Evolutionary conservation across 345 rosid species (phyloP), one percentile per base, ranked within the genome.

Genomic region (Punica granatum): DNA sequence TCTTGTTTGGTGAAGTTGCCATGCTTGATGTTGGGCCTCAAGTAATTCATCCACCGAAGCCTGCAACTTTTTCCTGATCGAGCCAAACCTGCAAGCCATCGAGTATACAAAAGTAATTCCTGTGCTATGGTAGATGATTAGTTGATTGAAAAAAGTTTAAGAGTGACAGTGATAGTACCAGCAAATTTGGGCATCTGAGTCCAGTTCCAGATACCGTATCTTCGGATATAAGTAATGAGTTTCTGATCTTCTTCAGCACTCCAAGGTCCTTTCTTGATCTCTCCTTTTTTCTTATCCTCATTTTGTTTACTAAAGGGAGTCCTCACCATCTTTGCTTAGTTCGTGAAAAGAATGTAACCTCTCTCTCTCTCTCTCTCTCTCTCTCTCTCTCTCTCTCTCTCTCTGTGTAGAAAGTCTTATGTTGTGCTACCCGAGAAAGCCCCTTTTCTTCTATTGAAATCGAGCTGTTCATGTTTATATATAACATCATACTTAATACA

Each of bases 1-100:
- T 73, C 76, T 35, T 63, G 71, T 37, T 21, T 33, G 34, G 72
- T 41, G 63, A 73, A 63, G 69, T 73, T 68, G 34, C 72, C 76
- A 15, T 34, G 68, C 44, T 60, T 62, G 8, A 73, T 41, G 49
- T 73, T 73, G 37, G 76, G 76, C 64, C 69, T 53, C 26, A 73
- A 41, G 43, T 68, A 73, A 42, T 73, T 73, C 72, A 63, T 54
- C 76, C 72, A 73, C 49, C 76, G 76, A 73, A 73, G 76, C 41
- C 72, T 64, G 63, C 76, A 73, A 56, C 72, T 73, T 63, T 73
- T 73, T 13, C 72, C 76, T 3, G 69, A 62, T 68, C 76, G 67
- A 13, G 68, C 35, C 58, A 73, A 58, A 63, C 72, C 76, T 63
- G 56, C 15, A 44, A 10, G n/a, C n/a, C n/a, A n/a, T n/a, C n/a